Evolutionary conservation across 345 rosid genomes (phyloP).

Genomic region (Lepidium aucheri): DNA sequence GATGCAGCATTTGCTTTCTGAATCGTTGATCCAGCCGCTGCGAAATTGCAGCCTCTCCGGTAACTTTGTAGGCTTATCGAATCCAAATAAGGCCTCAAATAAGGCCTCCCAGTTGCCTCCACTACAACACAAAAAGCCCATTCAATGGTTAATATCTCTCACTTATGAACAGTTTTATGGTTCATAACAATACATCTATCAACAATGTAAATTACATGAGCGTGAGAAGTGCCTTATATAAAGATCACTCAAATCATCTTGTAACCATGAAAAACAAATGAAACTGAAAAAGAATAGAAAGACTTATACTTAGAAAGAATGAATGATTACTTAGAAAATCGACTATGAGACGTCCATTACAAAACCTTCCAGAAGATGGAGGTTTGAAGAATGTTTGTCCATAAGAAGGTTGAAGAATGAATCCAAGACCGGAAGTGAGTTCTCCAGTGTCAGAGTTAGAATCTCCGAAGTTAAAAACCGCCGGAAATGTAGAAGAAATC

Average conservation of each 20-base stretch:
- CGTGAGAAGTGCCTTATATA: background rate
- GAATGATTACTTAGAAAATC: constrained; percentile 39
- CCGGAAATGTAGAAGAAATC: constrained; percentile 31
- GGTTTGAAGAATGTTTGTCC: constrained; percentile 32
- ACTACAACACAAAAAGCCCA: constrained; percentile 12
- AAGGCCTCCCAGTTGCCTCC: constrained; percentile 19
- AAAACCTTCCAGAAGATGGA: constrained; percentile 38
- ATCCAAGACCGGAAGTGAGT: constrained; percentile 34
- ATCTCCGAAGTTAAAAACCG: constrained; percentile 52
- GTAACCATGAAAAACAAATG: background rate
- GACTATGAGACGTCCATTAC: constrained; percentile 45
- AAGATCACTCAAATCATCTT: background rate
- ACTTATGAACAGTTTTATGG: background rate
- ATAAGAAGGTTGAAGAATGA: constrained; percentile 24
- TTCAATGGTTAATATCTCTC: background rate
- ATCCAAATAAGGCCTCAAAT: constrained; percentile 36
- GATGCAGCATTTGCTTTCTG: constrained; percentile 31
- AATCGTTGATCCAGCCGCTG: constrained; percentile 27
- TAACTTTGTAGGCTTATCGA: constrained; percentile 24
- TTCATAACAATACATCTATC: background rate
- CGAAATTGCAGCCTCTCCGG: constrained; percentile 26
- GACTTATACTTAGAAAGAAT: background rate
- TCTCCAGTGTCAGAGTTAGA: constrained; percentile 54
- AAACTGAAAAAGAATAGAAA: background rate
- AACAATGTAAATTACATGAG: background rate